Conservation (phyloP, 1,139 yeast genomes). For the Ogataea hybrid region DNA sequence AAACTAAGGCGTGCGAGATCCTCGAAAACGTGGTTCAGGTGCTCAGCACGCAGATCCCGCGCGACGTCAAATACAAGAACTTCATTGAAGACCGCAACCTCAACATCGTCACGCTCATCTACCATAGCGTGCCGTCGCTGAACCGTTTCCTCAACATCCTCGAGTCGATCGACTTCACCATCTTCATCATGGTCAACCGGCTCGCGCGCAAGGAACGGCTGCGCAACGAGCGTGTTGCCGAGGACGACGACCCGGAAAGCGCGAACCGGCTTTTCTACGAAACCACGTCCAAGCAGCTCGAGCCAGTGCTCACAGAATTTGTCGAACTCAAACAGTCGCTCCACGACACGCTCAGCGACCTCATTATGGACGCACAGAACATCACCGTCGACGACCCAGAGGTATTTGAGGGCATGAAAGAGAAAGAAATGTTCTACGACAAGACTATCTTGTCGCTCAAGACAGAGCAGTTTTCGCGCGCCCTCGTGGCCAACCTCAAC, state of each 20-base stretch:
- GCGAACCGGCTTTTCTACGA: conserved; percentile 31
- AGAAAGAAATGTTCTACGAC: conserved; percentile 46
- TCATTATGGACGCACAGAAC: conserved; percentile 68
- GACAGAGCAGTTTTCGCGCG: conserved; percentile 51
- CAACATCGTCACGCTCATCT: conserved; percentile 50
- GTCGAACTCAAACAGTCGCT: conserved; percentile 71
- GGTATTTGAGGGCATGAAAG: conserved; percentile 60
- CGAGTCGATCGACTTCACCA: conserved; percentile 63
- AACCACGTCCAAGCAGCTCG: conserved; percentile 34
- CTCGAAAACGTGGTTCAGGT: conserved; percentile 42
- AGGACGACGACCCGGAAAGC: conserved; percentile 12
- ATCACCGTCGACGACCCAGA: conserved; percentile 73
- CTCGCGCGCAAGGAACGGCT: conserved; percentile 18
- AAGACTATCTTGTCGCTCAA: conserved; percentile 41
- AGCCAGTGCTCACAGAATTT: conserved; percentile 70
- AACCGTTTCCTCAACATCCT: conserved; percentile 50
- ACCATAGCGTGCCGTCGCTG: conserved; percentile 50
- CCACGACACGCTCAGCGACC: conserved; percentile 59
- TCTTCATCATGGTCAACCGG: conserved; percentile 37
- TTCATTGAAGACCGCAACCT: conserved; percentile 49
- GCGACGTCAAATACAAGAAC: conserved; percentile 30
- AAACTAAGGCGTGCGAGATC: conserved; percentile 39
- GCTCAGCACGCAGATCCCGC: conserved; percentile 37
- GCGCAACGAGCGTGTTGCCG: conserved; percentile 21
- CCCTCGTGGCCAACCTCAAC: conserved; percentile 42